phyloP scores from a whole-genome alignment of 768 basidiomycete genomes.

The Aureoboletus auriporus region DNA sequence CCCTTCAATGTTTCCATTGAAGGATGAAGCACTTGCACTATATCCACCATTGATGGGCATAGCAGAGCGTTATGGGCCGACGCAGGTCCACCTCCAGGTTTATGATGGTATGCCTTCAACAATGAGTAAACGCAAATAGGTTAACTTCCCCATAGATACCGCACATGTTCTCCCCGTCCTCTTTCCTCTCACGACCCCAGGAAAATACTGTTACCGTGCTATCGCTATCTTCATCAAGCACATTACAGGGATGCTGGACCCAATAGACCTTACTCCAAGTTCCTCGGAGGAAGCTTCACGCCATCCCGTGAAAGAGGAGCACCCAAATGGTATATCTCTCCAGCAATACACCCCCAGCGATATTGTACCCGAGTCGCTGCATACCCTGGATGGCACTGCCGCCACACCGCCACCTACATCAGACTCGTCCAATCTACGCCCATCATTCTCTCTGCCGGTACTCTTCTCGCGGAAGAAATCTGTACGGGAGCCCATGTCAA shows the following conservation, averaged over 20 bases:
- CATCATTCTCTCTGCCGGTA: slow-evolving; percentile 11
- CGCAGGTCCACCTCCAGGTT: slow-evolving; percentile 87
- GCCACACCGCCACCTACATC: background rate
- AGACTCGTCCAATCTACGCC: background rate
- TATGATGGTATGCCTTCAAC: slow-evolving; percentile 63
- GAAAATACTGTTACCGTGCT: slow-evolving; percentile 75
- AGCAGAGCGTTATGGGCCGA: slow-evolving; percentile 51
- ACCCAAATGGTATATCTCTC: background rate
- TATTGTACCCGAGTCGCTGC: background rate
- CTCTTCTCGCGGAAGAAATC: slow-evolving; percentile 16
- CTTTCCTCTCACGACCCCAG: slow-evolving; percentile 73
- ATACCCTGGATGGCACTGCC: background rate
- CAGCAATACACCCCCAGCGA: slow-evolving; percentile 3
- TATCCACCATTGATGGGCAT: slow-evolving; percentile 58
- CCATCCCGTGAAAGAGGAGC: slow-evolving; percentile 2
- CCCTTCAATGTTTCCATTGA: slow-evolving; percentile 62
- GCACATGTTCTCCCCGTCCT: slow-evolving; percentile 72
- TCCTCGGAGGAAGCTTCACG: slow-evolving; percentile 7
- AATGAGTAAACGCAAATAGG: slow-evolving; percentile 14
- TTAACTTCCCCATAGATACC: slow-evolving; percentile 41
- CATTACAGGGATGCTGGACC: slow-evolving; percentile 47
- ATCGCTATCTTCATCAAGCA: slow-evolving; percentile 69
- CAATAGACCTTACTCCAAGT: slow-evolving; percentile 8
- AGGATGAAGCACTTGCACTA: slow-evolving; percentile 40
- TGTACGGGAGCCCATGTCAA: slow-evolving; percentile 5